These are phyloP conservation scores for Calonectria pseudoturangicola DNA, from an alignment of 2,329 filamentous ascomycete species.

Conservation along the genomic window DNA sequence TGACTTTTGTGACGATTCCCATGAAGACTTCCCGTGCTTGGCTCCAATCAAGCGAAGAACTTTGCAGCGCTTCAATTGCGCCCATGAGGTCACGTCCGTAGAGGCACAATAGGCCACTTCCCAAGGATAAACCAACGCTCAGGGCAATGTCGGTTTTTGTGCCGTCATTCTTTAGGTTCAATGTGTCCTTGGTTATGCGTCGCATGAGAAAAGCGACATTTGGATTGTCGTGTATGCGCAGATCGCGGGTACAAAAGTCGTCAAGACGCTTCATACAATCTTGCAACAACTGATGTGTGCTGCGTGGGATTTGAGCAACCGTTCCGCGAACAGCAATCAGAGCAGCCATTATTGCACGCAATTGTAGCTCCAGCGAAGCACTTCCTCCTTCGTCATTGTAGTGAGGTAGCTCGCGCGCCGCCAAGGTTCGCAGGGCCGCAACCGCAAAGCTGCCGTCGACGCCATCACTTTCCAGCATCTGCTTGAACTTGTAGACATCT, in stretches of 20 bases:
- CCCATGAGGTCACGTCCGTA: slow-evolving; percentile 10
- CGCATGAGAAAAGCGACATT: slow-evolving; percentile 2
- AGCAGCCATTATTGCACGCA: neutral
- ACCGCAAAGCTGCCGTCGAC: slow-evolving; percentile 4
- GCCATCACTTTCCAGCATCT: neutral
- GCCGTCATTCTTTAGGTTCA: neutral
- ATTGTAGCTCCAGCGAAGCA: neutral
- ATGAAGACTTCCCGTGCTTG: neutral
- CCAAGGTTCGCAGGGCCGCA: neutral
- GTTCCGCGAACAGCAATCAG: neutral
- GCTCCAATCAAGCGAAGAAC: slow-evolving; percentile 3
- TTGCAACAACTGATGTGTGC: slow-evolving; percentile 1
- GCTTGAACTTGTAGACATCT: slow-evolving; percentile 12
- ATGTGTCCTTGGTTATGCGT: neutral
- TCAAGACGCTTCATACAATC: neutral
- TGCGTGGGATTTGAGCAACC: neutral
- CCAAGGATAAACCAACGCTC: neutral
- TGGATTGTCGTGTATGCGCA: neutral
- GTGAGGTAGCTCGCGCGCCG: neutral
- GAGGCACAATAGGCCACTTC: neutral
- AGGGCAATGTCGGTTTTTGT: neutral
- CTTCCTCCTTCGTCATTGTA: neutral
- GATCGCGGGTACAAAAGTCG: neutral
- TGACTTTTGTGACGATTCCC: neutral
- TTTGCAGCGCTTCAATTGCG: neutral